Evolutionary conservation across 2,329 filamentous ascomycete species (phyloP), one percentile per base, ranked within the genome.

Genomic region (Cordyceps cateniannulata): DNA sequence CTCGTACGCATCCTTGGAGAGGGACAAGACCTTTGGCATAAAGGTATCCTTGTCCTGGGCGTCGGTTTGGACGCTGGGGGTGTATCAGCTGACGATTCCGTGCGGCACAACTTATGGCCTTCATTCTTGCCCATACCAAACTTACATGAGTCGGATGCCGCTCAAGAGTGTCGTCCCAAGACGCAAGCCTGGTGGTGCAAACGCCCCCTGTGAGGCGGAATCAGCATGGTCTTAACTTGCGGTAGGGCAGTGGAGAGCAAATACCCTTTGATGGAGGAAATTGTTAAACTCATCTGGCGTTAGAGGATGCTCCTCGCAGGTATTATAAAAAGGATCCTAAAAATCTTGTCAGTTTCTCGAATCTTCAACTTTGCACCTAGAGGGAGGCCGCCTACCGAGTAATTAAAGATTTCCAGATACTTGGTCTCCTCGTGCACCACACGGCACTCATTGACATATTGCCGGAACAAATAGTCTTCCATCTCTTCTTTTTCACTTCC

Each of bases 331-430:
- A 25, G 79, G 70, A 68, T 85, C 77, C 82, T 61, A 25, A 18
- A 16, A 2, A 9, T 20, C 10, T 7, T 2, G 29, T 57, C 27
- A 48, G 27, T n/a, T 40, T 24, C 20, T 48, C 42, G 5, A n/a
- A 22, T n/a, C 27, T 38, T 16, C 8, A 25, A 22, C 20, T n/a
- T n/a, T n/a, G 12, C 20, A 9, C 16, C 27, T 5, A 56, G 44
- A 35, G 40, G 52, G 49, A 63, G 32, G 59, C 47, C 35, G 42
- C 80, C 64, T 69, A 85, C 83, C 68, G 82, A 80, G 65, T 84
- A 85, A 65, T 85, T 85, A 66, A 83, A 77, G 42, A 85, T 81
- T 69, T 85, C 81, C 25, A 85, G 65, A 68, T 83, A 86, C 64
- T 73, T 77, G 20, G 82, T 85, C 59, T 71, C 72, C 70, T 86